Evolutionary conservation across 495 filamentous ascomycete genomes (phyloP), one percentile per base, ranked within the genome.

Genomic region (Lasiosphaeria ovina): DNA sequence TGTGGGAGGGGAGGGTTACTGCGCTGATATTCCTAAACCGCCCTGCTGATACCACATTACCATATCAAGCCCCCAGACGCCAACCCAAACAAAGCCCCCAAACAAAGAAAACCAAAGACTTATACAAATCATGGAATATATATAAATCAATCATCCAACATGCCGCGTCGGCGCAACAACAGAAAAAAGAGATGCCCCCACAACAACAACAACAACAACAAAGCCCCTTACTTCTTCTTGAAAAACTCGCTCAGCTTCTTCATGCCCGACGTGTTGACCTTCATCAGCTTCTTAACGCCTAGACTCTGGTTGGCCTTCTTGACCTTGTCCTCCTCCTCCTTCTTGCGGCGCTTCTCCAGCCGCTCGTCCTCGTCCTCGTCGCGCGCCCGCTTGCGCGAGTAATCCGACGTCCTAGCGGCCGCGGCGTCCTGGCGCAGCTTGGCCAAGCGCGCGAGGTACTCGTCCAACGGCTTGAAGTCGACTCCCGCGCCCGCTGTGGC

Each of bases 221-320:
- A 55, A 31, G 11, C 9, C 31, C n/a, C 40, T 32, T 36, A 60
- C 35, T 84, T 87, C 77, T 93, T 97, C 42, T 81, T 83, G 72
- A 98, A 98, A 72, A 98, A 98, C 61, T 87, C 83, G 64, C 91
- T 97, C 86, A 98, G 83, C 80, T 97, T 98, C 81, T 89, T 91
- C 94, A 99, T 99, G 33, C 94, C 95, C 14, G 68, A 84, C 0
- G 86, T 91, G 70, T 97, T 89, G 12, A 90, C 93, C 77, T 97
- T 98, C 71, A 87, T 88, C 66, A 99, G 68, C 44, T 93, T 81
- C 65, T 82, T 85, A 1, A 96, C 84, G 0, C 83, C 92, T 17
- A 83, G 79, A 63, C 88, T 93, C 74, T 90, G 83, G 12, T 79
- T 79, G 7, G 81, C 81, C 72, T 91, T 91, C 64, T 85, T 82